These are phyloP conservation scores for Stephania japonica DNA, from an alignment of 164 flowering plant genomes.

Conservation along the genomic window DNA sequence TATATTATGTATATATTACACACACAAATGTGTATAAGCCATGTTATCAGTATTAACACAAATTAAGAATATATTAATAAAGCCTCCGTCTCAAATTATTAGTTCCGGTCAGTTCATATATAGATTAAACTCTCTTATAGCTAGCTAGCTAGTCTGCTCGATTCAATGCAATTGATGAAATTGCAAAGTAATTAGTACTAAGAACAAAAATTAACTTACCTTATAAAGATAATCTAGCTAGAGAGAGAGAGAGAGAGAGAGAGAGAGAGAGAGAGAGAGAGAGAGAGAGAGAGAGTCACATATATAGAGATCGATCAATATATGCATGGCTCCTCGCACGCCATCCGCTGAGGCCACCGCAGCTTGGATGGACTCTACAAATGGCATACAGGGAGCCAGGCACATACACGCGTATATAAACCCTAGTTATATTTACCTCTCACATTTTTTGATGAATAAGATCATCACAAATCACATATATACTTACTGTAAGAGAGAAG, in stretches of 20 bases:
- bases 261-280: not conserved
- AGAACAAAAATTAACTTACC: too few relatives aligned
- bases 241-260: not conserved
- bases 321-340: slow-evolving; percentile 80
- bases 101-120: too few relatives aligned
- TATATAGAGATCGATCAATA: not conserved
- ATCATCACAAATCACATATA: not conserved
- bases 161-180: too few relatives aligned
- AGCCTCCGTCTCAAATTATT: too few relatives aligned
- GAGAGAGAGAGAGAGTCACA: not conserved
- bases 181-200: too few relatives aligned
- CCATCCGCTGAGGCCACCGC: slow-evolving; percentile 48
- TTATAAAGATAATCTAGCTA: too few relatives aligned
- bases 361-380: slow-evolving; percentile 33
- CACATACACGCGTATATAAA: slow-evolving; percentile 20
- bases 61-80: too few relatives aligned
- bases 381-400: slow-evolving; percentile 97
- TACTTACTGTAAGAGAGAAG: not conserved
- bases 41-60: too few relatives aligned
- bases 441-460: not conserved
- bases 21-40: too few relatives aligned
- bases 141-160: too few relatives aligned
- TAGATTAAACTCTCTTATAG: too few relatives aligned
- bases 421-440: not conserved
- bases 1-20: too few relatives aligned